Percentiles rank a stretch among this genome's conserved stretches.
These are phyloP conservation scores for Pleurotus eryngii DNA, from an alignment of 768 basidiomycete genomes.

Conservation along the genomic window DNA sequence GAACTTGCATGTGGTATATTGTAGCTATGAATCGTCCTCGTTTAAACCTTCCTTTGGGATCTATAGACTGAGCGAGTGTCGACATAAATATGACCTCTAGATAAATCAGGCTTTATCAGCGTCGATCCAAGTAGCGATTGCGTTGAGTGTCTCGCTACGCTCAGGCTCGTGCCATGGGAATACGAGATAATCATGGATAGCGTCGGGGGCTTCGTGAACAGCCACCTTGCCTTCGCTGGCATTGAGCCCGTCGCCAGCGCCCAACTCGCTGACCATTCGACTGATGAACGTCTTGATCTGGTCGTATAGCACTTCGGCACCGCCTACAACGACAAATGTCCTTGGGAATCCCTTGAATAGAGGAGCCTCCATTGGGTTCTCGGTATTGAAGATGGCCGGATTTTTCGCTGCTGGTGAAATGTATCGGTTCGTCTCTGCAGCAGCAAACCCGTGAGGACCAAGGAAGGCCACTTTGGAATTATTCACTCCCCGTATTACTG, in stretches of 20 bases:
- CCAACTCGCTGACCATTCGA: slow-evolving; percentile 52
- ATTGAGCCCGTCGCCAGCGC: slow-evolving; percentile 34
- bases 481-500: slow-evolving; percentile 10
- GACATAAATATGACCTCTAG: too few species aligned
- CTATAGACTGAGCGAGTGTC: too few species aligned
- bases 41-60: too few species aligned
- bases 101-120: too few species aligned
- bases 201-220: slow-evolving; percentile 49
- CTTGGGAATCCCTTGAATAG: slow-evolving; percentile 56
- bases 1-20: too few species aligned
- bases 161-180: slow-evolving; percentile 54
- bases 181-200: slow-evolving; percentile 50
- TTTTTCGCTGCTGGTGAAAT: slow-evolving; percentile 56
- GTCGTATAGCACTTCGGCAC: slow-evolving; percentile 54
- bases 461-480: slow-evolving; percentile 41
- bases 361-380: slow-evolving; percentile 14
- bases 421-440: slow-evolving; percentile 45
- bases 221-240: slow-evolving; percentile 40
- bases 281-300: slow-evolving; percentile 40
- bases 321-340: slow-evolving; percentile 58
- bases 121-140: slow-evolving; percentile 46
- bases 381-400: slow-evolving; percentile 17
- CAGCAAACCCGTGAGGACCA: slow-evolving; percentile 44
- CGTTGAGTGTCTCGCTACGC: slow-evolving; percentile 41
- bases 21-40: too few species aligned